Evolutionary conservation across 495 filamentous ascomycete genomes (phyloP), one percentile per base, ranked within the genome.

Genomic region (Penicillium longicatenatum): DNA sequence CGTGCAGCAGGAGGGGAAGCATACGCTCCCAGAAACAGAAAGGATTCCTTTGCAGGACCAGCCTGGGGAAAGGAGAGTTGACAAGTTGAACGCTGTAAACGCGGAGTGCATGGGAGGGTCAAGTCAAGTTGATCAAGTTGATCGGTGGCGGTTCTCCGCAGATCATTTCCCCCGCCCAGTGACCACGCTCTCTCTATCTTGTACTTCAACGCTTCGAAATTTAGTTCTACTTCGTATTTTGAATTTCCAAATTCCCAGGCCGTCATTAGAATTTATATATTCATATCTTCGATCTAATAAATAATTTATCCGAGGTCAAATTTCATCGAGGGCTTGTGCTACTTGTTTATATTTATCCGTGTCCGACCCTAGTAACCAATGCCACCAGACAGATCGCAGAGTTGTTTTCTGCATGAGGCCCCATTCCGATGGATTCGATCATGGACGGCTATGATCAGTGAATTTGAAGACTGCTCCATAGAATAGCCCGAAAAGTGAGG

Each of bases 1-100:
- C 50, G 55, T 48, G 50, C 57, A 26, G 43, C 3, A 44, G 44
- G 29, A 45, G 24, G 24, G 54, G 54, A 55, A 43, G 54, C 59
- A 61, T 57, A 52, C 57, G 37, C 50, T 26, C 43, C 22, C 45
- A 33, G 10, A 33, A 43, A 50, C 37, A 62, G 46, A 46, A 58
- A 64, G 31, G 52, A 46, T 64, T 41, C 46, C 59, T 35, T 43
- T 62, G 10, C 73, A 76, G 73, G 75, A 55, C 73, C 75, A 75
- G 75, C 75, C 75, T 70, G 64, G 49, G 22, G n/a, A 46, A 53
- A 61, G 59, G 48, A 35, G 59, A 52, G 44, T 55, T 26, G 26
- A 6, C 26, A 41, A 59, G 26, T 11, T 41, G 54, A 57, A 26
- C 24, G 22, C 1, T 48, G 10, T 22, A 7, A 48, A 49, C 57